phyloP scores from a whole-genome alignment of 2,329 filamentous ascomycete species.

The Alternaria triticina region DNA sequence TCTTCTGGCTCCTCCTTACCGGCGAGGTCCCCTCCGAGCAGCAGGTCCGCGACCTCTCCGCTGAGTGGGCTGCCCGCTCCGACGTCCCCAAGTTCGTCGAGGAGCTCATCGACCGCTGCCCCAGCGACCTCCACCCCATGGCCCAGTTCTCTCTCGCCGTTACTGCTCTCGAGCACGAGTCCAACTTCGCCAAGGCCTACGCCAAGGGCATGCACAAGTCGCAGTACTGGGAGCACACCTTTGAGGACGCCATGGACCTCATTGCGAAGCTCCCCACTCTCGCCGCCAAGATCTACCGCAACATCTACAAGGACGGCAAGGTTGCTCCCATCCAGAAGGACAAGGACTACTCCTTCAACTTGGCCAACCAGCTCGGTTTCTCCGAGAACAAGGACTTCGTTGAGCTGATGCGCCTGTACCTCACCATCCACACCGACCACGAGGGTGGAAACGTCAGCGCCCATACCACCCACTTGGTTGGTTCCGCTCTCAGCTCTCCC shows the following conservation, averaged over 20 bases:
- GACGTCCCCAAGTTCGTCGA: constrained; percentile 97
- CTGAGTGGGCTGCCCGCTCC: constrained; percentile 97
- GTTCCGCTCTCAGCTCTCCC: constrained; percentile 93
- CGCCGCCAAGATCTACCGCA: constrained; percentile 98
- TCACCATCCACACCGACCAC: constrained; percentile 99
- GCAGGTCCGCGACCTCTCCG: constrained; percentile 97
- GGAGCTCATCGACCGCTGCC: constrained; percentile 99
- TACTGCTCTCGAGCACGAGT: constrained; percentile 97
- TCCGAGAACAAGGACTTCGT: constrained; percentile 94
- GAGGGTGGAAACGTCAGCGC: constrained; percentile 99
- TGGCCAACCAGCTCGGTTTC: constrained; percentile 99
- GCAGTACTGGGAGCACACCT: constrained; percentile 99
- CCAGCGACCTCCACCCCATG: constrained; percentile 98
- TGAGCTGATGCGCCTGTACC: constrained; percentile 97
- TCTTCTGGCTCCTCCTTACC: constrained; percentile 99
- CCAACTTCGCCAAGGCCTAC: constrained; percentile 96
- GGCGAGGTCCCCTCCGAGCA: constrained; percentile 97
- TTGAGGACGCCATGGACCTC: constrained; percentile 99
- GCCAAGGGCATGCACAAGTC: constrained; percentile 99
- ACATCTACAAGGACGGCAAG: constrained; percentile 99
- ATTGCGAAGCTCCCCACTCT: constrained; percentile 99
- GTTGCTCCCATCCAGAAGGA: constrained; percentile 95
- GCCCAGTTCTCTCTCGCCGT: constrained; percentile 98
- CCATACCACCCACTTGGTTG: constrained; percentile 98
- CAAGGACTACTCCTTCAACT: constrained; percentile 99